A percentile compares a stretch with the other conserved stretches of the same genome.
Evolutionary conservation across 1,139 yeast genomes (phyloP).

Genomic region (Lodderomyces margitis): DNA sequence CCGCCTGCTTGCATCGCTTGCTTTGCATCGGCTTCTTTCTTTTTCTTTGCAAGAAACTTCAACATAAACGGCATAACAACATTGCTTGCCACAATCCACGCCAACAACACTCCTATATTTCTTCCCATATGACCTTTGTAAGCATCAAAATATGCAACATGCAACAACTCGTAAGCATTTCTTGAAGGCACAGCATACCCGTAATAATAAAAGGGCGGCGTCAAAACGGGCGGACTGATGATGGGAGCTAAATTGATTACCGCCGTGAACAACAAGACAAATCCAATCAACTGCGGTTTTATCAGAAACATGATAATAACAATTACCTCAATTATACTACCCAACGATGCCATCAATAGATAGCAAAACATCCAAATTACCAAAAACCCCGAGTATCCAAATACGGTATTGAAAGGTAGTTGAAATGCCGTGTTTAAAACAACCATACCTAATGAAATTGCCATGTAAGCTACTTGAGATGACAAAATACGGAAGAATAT

Average conservation of each 20-base stretch:
- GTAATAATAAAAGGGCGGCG: constrained; percentile 45
- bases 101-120: constrained; percentile 44
- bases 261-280: constrained; percentile 45
- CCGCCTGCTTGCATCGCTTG: not conserved
- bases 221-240: constrained; percentile 44
- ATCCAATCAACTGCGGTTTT: constrained; percentile 46
- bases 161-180: constrained; percentile 46
- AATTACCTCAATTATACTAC: constrained; percentile 48
- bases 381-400: constrained; percentile 49
- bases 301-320: constrained; percentile 36
- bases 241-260: constrained; percentile 48
- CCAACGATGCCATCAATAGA: constrained; percentile 49
- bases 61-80: constrained; percentile 40
- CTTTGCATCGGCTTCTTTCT: constrained; percentile 13
- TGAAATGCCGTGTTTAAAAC: constrained; percentile 46
- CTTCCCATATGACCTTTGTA: constrained; percentile 53
- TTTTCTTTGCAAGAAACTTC: constrained; percentile 20
- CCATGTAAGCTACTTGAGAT: constrained; percentile 42
- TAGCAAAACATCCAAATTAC: constrained; percentile 47
- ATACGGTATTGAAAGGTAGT: constrained; percentile 26
- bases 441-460: constrained; percentile 42
- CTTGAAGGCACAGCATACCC: constrained; percentile 55
- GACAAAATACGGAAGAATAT: constrained; percentile 38
- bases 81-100: constrained; percentile 47
- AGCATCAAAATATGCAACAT: constrained; percentile 43